Conservation (phyloP, 2,329 filamentous ascomycete species). For the Gliomastix tumulicola region DNA sequence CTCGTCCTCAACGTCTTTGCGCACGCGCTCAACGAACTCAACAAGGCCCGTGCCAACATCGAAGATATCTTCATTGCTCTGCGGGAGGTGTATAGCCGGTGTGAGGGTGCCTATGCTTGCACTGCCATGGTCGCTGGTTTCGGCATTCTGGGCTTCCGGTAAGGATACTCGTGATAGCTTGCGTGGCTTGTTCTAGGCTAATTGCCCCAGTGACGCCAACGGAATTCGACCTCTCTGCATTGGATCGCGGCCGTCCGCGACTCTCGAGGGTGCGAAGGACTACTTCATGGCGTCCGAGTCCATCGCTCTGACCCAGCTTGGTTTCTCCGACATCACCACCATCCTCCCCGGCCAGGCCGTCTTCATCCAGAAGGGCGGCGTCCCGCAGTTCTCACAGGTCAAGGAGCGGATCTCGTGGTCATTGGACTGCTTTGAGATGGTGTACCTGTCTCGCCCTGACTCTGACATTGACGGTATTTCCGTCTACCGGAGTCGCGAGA, state of each 20-base stretch:
- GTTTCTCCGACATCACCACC: conserved; percentile 69
- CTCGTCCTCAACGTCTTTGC: conserved; percentile 86
- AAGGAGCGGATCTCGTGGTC: conserved; percentile 50
- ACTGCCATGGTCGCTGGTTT: conserved; percentile 78
- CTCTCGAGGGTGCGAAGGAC: conserved; percentile 57
- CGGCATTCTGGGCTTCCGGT: conserved; percentile 69
- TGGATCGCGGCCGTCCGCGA: conserved; percentile 64
- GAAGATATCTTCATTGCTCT: conserved; percentile 71
- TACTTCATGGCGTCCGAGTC: conserved; percentile 92
- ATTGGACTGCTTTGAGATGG: conserved; percentile 17
- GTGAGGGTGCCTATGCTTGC: conserved; percentile 72
- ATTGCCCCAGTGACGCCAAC: conserved; percentile 25
- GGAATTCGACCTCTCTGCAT: conserved; percentile 79
- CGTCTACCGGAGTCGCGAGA: conserved; percentile 74
- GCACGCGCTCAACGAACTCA: conserved; percentile 70
- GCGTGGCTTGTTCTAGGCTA: not conserved
- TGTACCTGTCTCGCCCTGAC: conserved; percentile 83
- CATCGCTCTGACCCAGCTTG: conserved; percentile 73
- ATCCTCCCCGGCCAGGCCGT: conserved; percentile 80
- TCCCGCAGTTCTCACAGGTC: conserved; percentile 71
- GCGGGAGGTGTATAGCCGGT: conserved; percentile 63
- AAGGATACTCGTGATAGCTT: conserved; percentile 41
- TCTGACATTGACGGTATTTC: conserved; percentile 81
- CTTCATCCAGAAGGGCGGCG: conserved; percentile 71
- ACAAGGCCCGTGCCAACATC: conserved; percentile 72